Conservation (phyloP, 1,139 yeast species). For the Pichia sp. region DNA sequence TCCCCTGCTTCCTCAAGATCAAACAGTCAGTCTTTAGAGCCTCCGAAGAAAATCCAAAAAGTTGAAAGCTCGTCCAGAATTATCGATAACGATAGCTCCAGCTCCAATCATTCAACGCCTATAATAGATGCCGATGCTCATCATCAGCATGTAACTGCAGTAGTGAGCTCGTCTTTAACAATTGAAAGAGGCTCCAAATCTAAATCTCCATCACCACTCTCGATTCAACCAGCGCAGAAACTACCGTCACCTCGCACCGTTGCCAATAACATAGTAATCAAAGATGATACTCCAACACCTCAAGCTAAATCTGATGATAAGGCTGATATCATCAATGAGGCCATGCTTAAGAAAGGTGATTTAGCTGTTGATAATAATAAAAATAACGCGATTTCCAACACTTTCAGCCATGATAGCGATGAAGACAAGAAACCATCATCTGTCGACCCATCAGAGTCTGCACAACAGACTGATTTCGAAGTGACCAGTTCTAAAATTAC, state of each 20-base stretch:
- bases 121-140: background rate
- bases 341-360: background rate
- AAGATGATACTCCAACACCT: background rate
- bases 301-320: background rate
- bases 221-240: background rate
- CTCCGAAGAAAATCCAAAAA: slow-evolving; percentile 11
- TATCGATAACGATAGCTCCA: background rate
- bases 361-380: background rate
- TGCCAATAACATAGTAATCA: background rate
- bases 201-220: slow-evolving; percentile 5
- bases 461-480: too few species aligned
- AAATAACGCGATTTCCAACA: background rate
- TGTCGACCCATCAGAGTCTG: background rate
- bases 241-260: background rate
- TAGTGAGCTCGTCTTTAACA: background rate
- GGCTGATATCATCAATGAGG: background rate
- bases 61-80: background rate
- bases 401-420: background rate
- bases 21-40: slow-evolving; percentile 7
- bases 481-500: too few species aligned
- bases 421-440: background rate
- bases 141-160: background rate
- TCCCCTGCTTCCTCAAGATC: slow-evolving; percentile 12
- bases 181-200: background rate
- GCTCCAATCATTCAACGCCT: background rate